Conservation (phyloP, 306 rosid species). For the Cucurbita argyrosperma region DNA sequence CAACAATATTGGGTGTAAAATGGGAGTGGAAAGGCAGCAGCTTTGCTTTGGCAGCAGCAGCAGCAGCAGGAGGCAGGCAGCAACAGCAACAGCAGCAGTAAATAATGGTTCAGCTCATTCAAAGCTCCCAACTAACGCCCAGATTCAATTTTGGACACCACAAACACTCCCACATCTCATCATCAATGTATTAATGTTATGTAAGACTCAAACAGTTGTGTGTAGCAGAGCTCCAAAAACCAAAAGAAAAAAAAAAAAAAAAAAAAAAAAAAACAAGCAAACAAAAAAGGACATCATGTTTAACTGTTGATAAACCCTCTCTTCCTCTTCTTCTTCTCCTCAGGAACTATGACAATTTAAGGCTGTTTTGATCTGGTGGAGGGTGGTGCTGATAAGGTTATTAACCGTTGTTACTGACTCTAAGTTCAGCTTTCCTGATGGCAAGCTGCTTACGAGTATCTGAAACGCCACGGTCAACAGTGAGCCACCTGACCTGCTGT, state of each 20-base stretch:
- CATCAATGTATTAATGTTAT: conserved; percentile 26
- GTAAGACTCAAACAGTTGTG: conserved; percentile 15
- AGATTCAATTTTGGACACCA: not conserved
- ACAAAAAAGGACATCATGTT: not conserved
- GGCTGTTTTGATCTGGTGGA: conserved; percentile 77
- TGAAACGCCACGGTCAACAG: conserved; percentile 75
- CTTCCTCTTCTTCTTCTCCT: conserved; percentile 1
- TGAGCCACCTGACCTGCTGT: conserved; percentile 33
- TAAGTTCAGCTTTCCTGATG: conserved; percentile 67
- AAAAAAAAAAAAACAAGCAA: not conserved
- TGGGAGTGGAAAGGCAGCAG: not conserved
- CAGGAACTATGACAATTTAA: conserved; percentile 66
- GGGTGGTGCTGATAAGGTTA: conserved; percentile 63
- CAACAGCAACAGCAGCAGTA: conserved; percentile 26
- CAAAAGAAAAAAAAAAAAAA: not conserved
- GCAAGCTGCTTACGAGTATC: conserved; percentile 67
- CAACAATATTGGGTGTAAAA: conserved; percentile 17
- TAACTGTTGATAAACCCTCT: not conserved
- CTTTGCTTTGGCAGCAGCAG: conserved; percentile 13
- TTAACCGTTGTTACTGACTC: conserved; percentile 84
- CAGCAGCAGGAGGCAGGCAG: conserved; percentile 13
- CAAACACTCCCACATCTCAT: conserved; percentile 34
- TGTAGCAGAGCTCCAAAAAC: not conserved
- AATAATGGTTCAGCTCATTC: conserved; percentile 52
- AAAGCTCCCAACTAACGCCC: conserved; percentile 57